phyloP scores from a whole-genome alignment of 441 rosid species.

The Jatropha multifida region DNA sequence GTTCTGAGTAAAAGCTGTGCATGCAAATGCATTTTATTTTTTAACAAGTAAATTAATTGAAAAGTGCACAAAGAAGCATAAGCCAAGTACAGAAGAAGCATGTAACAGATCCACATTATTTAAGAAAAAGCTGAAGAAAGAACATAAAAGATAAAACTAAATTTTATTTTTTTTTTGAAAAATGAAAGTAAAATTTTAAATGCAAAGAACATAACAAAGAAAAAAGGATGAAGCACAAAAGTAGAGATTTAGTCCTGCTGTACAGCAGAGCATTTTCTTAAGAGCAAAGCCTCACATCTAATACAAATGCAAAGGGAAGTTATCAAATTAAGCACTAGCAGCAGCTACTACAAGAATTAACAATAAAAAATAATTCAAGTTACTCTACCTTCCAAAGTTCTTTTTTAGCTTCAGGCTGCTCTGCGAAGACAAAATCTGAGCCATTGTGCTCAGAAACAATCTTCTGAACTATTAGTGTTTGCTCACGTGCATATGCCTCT shows the following conservation, averaged over 20 bases:
- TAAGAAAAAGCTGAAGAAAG: not conserved
- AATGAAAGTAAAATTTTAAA: not conserved
- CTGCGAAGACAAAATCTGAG: conserved; percentile 81
- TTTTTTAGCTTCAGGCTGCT: conserved; percentile 77
- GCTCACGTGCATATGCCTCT: conserved; percentile 92
- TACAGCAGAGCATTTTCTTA: not conserved
- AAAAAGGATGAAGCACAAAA: not conserved
- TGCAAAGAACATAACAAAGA: not conserved
- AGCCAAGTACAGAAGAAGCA: not conserved
- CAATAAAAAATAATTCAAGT: conserved; percentile 13
- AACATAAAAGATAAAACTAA: not conserved
- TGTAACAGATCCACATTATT: not conserved
- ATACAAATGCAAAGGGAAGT: not conserved
- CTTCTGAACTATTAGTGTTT: conserved; percentile 78
- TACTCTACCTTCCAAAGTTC: conserved; percentile 88
- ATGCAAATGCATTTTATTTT: not conserved
- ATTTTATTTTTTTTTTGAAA: no score
- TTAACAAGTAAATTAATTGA: not conserved
- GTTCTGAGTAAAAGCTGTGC: not conserved
- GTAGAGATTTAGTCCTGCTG: not conserved
- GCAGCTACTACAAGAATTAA: not conserved
- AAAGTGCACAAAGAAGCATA: not conserved
- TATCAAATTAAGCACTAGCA: not conserved
- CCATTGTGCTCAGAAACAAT: conserved; percentile 82
- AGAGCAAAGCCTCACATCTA: not conserved